Percentiles rank a stretch among this genome's conserved stretches.
phyloP scores from a whole-genome alignment of 352 stramenopile genomes.

The Globisporangium heterothallicum region DNA sequence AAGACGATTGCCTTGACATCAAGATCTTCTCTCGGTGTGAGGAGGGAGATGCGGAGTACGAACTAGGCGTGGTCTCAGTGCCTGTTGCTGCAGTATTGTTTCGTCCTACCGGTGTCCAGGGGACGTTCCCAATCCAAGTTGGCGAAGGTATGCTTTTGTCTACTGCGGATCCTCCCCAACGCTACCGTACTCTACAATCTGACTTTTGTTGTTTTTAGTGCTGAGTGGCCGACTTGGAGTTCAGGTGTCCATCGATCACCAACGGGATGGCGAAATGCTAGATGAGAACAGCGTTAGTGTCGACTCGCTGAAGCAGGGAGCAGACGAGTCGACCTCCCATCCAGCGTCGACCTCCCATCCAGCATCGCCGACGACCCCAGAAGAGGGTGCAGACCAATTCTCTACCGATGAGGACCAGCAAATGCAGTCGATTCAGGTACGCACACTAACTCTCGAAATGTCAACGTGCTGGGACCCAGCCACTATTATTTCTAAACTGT shows the following conservation, averaged over 20 bases:
- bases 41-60: conserved; percentile 7
- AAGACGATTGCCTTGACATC: conserved; percentile 13
- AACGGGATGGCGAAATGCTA: background rate
- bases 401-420: background rate
- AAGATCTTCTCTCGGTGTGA: conserved; percentile 10
- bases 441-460: too few relatives aligned
- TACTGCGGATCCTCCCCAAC: too few relatives aligned
- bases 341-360: background rate
- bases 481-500: background rate
- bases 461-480: too few relatives aligned
- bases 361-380: conserved; percentile 16
- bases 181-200: too few relatives aligned
- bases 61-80: conserved; percentile 20
- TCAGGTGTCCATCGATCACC: conserved; percentile 3
- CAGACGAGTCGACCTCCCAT: background rate
- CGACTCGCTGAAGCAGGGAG: background rate
- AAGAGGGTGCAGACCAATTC: conserved; percentile 1
- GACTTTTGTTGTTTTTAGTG: background rate
- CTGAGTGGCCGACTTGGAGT: conserved; percentile 9
- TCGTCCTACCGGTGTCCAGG: conserved; percentile 31
- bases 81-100: conserved; percentile 35
- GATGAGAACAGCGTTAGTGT: background rate
- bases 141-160: conserved; percentile 21
- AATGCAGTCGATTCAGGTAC: conserved; percentile 11
- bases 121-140: conserved; percentile 30